Conservation (phyloP, 495 filamentous ascomycete species). For the Cairneyella variabilis region DNA sequence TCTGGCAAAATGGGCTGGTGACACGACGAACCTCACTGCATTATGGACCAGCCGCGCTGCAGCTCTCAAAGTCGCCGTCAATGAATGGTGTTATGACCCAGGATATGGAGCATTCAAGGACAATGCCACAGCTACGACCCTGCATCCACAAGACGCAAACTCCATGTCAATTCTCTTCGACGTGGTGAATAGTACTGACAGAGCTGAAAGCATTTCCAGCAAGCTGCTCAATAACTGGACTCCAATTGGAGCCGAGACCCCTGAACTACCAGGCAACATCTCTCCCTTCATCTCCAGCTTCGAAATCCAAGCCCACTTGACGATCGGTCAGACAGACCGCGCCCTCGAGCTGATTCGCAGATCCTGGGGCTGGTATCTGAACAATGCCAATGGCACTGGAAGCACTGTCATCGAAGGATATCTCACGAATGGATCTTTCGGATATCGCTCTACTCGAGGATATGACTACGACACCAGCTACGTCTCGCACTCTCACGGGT, state of each 20-base stretch:
- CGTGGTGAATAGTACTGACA: slow-evolving; percentile 33
- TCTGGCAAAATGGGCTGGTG: slow-evolving; percentile 47
- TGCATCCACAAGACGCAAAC: slow-evolving; percentile 32
- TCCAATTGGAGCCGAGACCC: slow-evolving; percentile 53
- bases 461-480: slow-evolving; percentile 48
- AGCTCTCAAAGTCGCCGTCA: slow-evolving; percentile 26
- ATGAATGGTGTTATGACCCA: slow-evolving; percentile 35
- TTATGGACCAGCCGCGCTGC: slow-evolving; percentile 7
- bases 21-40: slow-evolving; percentile 36
- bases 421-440: slow-evolving; percentile 50
- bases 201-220: slow-evolving; percentile 13
- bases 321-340: slow-evolving; percentile 43
- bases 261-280: slow-evolving; percentile 56
- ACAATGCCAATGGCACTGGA: slow-evolving; percentile 57
- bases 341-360: slow-evolving; percentile 57
- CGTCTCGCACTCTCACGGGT: slow-evolving; percentile 52
- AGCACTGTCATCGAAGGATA: slow-evolving; percentile 64
- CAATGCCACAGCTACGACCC: slow-evolving; percentile 46
- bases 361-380: slow-evolving; percentile 61
- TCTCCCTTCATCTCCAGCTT: slow-evolving; percentile 62
- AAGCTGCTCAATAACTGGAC: slow-evolving; percentile 30
- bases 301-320: slow-evolving; percentile 60
- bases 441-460: slow-evolving; percentile 52
- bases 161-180: slow-evolving; percentile 21
- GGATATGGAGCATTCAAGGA: slow-evolving; percentile 53